Percentiles rank a stretch among this genome's conserved stretches.
phyloP scores from a whole-genome alignment of 805 yeast genomes.

The Yamadazyma philogaea region DNA sequence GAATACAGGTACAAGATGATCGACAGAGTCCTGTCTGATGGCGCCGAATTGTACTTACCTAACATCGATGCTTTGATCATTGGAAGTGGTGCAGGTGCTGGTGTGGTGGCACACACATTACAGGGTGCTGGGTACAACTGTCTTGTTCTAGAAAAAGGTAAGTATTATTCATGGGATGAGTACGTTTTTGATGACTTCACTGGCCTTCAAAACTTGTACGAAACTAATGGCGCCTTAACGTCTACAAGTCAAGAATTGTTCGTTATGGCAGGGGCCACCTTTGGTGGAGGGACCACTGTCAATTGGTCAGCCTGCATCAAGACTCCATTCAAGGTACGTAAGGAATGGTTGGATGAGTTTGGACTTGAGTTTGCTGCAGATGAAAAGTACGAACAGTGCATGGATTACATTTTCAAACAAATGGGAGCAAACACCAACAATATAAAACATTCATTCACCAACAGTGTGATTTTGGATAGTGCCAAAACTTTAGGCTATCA shows the following conservation, averaged over 20 bases:
- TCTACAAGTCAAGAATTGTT: conserved; percentile 31
- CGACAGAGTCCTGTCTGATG: conserved; percentile 26
- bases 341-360: conserved; percentile 47
- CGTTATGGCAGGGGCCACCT: conserved; percentile 49
- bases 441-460: conserved; percentile 43
- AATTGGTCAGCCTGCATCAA: conserved; percentile 55
- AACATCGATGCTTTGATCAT: conserved; percentile 45
- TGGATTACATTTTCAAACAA: conserved; percentile 43
- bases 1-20: conserved; percentile 28
- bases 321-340: conserved; percentile 49
- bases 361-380: conserved; percentile 47
- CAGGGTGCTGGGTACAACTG: conserved; percentile 41
- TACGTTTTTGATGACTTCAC: conserved; percentile 34
- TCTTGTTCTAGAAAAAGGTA: conserved; percentile 51
- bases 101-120: conserved; percentile 49
- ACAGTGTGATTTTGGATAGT: conserved; percentile 43
- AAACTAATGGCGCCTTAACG: conserved; percentile 35
- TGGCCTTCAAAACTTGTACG: conserved; percentile 37
- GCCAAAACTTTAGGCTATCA: conserved; percentile 44
- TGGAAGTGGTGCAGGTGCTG: conserved; percentile 55
- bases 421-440: conserved; percentile 46
- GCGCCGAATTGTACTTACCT: conserved; percentile 31
- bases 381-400: conserved; percentile 41
- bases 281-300: conserved; percentile 58
- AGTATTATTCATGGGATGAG: conserved; percentile 36